phyloP scores from a whole-genome alignment of 495 filamentous ascomycete species.

The Rhizodiscina lignyota region DNA sequence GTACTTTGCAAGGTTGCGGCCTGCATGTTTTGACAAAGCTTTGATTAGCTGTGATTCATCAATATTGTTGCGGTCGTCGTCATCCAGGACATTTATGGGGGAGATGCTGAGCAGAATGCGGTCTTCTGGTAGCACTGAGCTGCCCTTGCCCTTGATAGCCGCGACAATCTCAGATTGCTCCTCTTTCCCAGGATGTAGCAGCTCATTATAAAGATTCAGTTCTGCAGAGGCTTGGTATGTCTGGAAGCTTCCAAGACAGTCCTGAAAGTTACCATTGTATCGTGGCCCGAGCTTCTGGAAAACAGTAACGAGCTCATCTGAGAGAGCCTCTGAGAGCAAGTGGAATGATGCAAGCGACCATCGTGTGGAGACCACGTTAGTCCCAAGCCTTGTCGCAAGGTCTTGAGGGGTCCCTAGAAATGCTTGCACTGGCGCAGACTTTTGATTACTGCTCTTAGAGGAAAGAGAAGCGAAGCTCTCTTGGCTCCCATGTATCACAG shows the following conservation, averaged over 20 bases:
- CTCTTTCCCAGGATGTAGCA: slow-evolving; percentile 77
- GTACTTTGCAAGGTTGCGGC: slow-evolving; percentile 50
- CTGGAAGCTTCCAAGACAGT: slow-evolving; percentile 88
- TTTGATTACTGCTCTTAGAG: slow-evolving; percentile 29
- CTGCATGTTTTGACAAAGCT: slow-evolving; percentile 57
- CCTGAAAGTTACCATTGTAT: slow-evolving; percentile 91
- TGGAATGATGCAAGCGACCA: slow-evolving; percentile 87
- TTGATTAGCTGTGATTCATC: slow-evolving; percentile 61
- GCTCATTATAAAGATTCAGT: slow-evolving; percentile 78
- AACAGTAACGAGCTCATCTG: slow-evolving; percentile 83
- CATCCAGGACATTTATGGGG: slow-evolving; percentile 58
- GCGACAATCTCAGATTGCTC: slow-evolving; percentile 82
- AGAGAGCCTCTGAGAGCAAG: slow-evolving; percentile 71
- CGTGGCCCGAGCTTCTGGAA: slow-evolving; percentile 76
- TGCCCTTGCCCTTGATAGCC: slow-evolving; percentile 71
- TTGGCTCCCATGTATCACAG: slow-evolving; percentile 33
- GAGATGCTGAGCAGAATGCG: slow-evolving; percentile 77
- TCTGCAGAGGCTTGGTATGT: slow-evolving; percentile 92
- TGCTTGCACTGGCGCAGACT: slow-evolving; percentile 49
- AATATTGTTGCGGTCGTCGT: slow-evolving; percentile 49
- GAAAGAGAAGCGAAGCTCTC: slow-evolving; percentile 46
- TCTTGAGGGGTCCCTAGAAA: slow-evolving; percentile 90
- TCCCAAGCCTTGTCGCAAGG: slow-evolving; percentile 64
- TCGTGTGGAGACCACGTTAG: slow-evolving; percentile 53
- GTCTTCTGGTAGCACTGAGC: slow-evolving; percentile 60